phyloP scores from a whole-genome alignment of 192 early-diverging fungal genomes.

The Umbelopsis sp. region DNA sequence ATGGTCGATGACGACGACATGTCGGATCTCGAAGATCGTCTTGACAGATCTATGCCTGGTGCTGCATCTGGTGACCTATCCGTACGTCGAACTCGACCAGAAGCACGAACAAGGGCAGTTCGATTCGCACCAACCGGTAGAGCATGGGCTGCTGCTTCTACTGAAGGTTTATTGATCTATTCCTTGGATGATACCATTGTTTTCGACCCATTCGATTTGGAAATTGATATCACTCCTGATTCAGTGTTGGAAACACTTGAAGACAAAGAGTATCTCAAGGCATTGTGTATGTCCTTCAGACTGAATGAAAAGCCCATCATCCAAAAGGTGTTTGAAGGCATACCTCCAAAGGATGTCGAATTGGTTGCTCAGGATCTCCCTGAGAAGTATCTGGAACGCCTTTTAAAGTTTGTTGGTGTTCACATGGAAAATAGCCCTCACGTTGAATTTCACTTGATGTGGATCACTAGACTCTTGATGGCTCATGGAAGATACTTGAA shows the following conservation, averaged over 20 bases:
- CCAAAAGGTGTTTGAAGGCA: slow-evolving; percentile 74
- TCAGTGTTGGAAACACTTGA: slow-evolving; percentile 76
- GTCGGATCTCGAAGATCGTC: slow-evolving; percentile 84
- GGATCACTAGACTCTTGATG: slow-evolving; percentile 74
- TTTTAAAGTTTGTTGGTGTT: slow-evolving; percentile 82
- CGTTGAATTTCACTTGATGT: slow-evolving; percentile 87
- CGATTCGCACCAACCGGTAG: slow-evolving; percentile 93
- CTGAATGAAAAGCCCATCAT: slow-evolving; percentile 86
- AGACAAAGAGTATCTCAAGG: slow-evolving; percentile 79
- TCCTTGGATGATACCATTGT: slow-evolving; percentile 88
- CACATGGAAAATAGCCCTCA: slow-evolving; percentile 81
- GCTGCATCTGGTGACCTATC: slow-evolving; percentile 85
- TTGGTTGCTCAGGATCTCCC: slow-evolving; percentile 83
- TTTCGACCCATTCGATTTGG: slow-evolving; percentile 99
- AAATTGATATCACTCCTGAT: slow-evolving; percentile 93
- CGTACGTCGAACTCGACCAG: slow-evolving; percentile 72
- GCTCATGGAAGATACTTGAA: slow-evolving; percentile 79
- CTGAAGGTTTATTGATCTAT: slow-evolving; percentile 95
- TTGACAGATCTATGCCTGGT: slow-evolving; percentile 84
- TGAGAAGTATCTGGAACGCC: slow-evolving; percentile 80
- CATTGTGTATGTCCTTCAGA: slow-evolving; percentile 91
- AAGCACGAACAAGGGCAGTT: slow-evolving; percentile 83
- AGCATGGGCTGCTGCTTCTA: slow-evolving; percentile 94
- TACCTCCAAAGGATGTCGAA: slow-evolving; percentile 76
- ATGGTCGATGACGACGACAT: slow-evolving; percentile 85